Percentiles rank a stretch among this genome's conserved stretches.
These are phyloP conservation scores for Eutrema yunnanense DNA, from an alignment of 345 rosid genomes.

Conservation along the genomic window DNA sequence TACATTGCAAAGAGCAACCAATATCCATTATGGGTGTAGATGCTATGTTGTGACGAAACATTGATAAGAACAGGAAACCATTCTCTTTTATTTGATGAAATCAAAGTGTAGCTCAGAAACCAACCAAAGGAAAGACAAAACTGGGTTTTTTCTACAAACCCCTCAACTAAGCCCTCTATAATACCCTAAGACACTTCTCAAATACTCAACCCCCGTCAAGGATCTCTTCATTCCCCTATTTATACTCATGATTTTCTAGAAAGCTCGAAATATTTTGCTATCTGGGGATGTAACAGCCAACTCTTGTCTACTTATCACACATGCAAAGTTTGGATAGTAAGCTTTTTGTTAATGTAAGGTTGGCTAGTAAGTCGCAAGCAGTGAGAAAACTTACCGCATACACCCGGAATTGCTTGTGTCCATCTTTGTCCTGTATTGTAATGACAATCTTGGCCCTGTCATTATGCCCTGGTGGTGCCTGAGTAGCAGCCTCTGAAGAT, in stretches of 20 bases:
- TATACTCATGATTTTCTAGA: not conserved
- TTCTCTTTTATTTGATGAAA: not conserved
- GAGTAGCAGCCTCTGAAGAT: constrained; percentile 31
- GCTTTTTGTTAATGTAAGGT: not conserved
- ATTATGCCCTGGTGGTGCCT: constrained; percentile 30
- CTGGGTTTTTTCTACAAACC: not conserved
- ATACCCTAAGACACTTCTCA: not conserved
- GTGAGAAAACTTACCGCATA: constrained; percentile 43
- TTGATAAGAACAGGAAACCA: not conserved
- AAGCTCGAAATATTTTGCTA: not conserved
- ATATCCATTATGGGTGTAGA: not conserved
- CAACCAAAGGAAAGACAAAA: not conserved
- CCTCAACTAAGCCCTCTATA: not conserved
- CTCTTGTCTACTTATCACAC: not conserved
- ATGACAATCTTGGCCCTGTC: constrained; percentile 68
- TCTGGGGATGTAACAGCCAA: not conserved
- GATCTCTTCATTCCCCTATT: not conserved
- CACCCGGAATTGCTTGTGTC: constrained; percentile 49
- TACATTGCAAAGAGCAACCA: not conserved
- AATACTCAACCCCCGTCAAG: not conserved
- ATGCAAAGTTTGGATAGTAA: not conserved
- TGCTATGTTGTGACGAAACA: not conserved
- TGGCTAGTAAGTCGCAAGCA: not conserved
- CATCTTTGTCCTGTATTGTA: constrained; percentile 70
- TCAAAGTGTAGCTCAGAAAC: not conserved